phyloP scores from a whole-genome alignment of 805 yeast genomes.

The Lipomyces sp. region DNA sequence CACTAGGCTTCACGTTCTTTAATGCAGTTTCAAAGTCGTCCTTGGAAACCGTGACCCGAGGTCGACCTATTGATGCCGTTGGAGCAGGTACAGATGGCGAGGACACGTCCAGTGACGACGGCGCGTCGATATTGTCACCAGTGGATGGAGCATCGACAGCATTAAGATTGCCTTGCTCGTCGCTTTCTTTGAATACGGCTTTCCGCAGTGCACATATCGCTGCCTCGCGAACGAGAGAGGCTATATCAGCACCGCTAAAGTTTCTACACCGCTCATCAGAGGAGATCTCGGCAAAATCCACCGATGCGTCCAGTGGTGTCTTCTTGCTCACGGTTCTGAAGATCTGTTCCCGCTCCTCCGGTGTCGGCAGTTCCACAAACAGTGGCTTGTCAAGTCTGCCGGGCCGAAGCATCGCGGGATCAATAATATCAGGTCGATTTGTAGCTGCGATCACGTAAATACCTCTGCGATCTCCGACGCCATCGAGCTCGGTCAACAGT shows the following conservation, averaged over 20 bases:
- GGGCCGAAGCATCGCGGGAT: constrained; percentile 96
- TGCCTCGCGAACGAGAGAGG: constrained; percentile 91
- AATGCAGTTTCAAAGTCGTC: constrained; percentile 73
- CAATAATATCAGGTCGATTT: constrained; percentile 96
- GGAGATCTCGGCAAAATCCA: constrained; percentile 62
- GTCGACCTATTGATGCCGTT: too few species aligned
- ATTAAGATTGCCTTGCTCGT: constrained; percentile 38
- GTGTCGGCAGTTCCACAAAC: constrained; percentile 83
- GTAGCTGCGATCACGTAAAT: constrained; percentile 96
- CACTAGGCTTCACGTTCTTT: constrained; percentile 79
- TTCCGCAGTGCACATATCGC: constrained; percentile 77
- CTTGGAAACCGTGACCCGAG: constrained; percentile 52
- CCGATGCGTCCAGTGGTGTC: constrained; percentile 67
- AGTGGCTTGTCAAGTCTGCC: constrained; percentile 92
- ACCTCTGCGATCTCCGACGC: constrained; percentile 87
- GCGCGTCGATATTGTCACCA: constrained; percentile 24
- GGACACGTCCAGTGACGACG: too few species aligned
- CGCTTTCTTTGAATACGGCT: constrained; percentile 48
- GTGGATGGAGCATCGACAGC: constrained; percentile 37
- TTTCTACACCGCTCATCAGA: constrained; percentile 77
- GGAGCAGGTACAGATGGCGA: neutral
- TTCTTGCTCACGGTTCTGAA: constrained; percentile 62
- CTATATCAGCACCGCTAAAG: constrained; percentile 94
- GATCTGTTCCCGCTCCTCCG: constrained; percentile 76
- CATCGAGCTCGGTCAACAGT: constrained; percentile 88